Conservation (phyloP, 805 yeast genomes). For the Kodamaea sagamina region DNA sequence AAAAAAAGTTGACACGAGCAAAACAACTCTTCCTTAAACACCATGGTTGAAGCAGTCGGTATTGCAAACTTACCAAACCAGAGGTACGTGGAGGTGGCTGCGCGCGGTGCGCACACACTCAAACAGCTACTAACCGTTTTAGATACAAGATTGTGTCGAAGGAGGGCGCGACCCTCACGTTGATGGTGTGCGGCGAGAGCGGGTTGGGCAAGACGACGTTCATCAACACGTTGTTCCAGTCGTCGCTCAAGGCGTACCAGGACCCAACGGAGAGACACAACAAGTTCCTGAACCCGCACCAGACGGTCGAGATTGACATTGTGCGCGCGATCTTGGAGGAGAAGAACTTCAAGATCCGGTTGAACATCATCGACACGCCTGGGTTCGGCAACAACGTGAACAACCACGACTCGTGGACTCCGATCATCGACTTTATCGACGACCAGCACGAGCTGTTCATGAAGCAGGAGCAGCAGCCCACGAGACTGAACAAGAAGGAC, state of each 20-base stretch:
- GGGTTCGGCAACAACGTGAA: conserved; percentile 92
- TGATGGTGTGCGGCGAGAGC: conserved; percentile 89
- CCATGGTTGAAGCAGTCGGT: conserved; percentile 62
- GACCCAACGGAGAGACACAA: conserved; percentile 57
- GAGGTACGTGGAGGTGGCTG: conserved; percentile 43
- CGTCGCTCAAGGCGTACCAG: conserved; percentile 61
- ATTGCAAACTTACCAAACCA: conserved; percentile 74
- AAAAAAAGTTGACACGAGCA: conserved; percentile 14
- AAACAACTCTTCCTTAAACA: conserved; percentile 10
- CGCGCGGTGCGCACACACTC: not conserved
- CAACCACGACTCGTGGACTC: conserved; percentile 83
- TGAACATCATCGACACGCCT: conserved; percentile 88
- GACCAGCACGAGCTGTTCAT: conserved; percentile 86
- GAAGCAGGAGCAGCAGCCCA: conserved; percentile 94
- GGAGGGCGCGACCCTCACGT: conserved; percentile 73
- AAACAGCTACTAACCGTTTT: conserved; percentile 12
- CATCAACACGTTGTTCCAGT: conserved; percentile 80
- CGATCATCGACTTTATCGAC: conserved; percentile 84
- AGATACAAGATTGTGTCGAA: conserved; percentile 75
- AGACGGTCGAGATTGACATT: conserved; percentile 78
- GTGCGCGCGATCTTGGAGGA: conserved; percentile 82
- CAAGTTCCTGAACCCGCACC: conserved; percentile 53
- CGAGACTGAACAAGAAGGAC: conserved; percentile 65
- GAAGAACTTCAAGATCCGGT: conserved; percentile 72
- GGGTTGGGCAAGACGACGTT: conserved; percentile 94